Conservation (phyloP, 345 rosid species). For the Clarkia xantiana region DNA sequence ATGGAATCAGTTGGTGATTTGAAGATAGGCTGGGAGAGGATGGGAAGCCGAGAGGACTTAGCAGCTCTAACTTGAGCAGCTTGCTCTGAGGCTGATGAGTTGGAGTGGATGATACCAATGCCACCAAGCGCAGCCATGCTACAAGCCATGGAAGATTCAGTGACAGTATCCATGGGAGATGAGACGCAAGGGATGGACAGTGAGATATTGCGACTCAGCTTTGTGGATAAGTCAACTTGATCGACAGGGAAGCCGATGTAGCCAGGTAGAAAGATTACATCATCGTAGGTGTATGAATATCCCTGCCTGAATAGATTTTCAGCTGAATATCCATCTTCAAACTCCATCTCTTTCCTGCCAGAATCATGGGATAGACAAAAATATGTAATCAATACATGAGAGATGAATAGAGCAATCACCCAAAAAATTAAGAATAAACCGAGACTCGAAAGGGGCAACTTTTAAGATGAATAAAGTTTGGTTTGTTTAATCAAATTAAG, state of each 20-base stretch:
- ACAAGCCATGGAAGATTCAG: constrained; percentile 78
- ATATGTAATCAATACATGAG: too few relatives aligned
- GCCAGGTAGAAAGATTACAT: constrained; percentile 82
- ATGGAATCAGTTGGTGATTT: constrained; percentile 13
- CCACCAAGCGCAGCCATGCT: constrained; percentile 81
- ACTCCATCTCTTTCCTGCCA: constrained; percentile 3
- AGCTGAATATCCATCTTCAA: constrained; percentile 59
- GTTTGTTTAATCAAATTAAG: too few relatives aligned
- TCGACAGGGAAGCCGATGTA: constrained; percentile 85
- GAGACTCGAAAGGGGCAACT: too few relatives aligned
- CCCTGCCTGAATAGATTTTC: constrained; percentile 60
- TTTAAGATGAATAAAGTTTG: too few relatives aligned
- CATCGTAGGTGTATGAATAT: constrained; percentile 84
- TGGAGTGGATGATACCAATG: constrained; percentile 68
- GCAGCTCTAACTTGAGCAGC: constrained; percentile 49
- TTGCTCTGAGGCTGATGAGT: constrained; percentile 42
- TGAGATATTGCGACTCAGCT: constrained; percentile 46
- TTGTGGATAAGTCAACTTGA: constrained; percentile 60
- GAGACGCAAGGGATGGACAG: constrained; percentile 77
- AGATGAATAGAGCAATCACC: too few relatives aligned
- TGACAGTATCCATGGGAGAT: constrained; percentile 97
- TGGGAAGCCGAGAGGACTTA: constrained; percentile 57
- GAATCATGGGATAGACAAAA: too few relatives aligned
- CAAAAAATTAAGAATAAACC: too few relatives aligned
- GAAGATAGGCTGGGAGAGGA: constrained; percentile 37